Conservation (phyloP, 148 eudicot genomes). For the Salicornia ramosissima region DNA sequence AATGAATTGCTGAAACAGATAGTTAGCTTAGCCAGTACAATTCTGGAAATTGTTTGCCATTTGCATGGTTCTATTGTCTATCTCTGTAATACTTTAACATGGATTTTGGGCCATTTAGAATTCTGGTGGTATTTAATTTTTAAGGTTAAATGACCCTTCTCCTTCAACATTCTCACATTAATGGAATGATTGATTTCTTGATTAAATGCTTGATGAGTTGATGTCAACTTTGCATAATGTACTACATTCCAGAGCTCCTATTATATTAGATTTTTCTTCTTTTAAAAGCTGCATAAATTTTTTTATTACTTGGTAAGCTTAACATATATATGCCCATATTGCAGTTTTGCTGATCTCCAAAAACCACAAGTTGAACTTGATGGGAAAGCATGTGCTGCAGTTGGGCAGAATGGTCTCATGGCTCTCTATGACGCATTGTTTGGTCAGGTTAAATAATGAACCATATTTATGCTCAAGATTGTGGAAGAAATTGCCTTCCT, state of each 20-base stretch:
- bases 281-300: not conserved
- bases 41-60: not conserved
- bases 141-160: not conserved
- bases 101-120: too few relatives aligned
- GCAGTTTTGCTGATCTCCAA: conserved; percentile 95
- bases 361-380: conserved; percentile 92
- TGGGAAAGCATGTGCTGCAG: conserved; percentile 99
- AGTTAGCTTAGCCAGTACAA: not conserved
- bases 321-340: conserved; percentile 20
- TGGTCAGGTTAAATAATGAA: conserved; percentile 59
- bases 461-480: conserved; percentile 4
- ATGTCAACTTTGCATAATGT: not conserved
- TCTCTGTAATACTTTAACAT: not conserved
- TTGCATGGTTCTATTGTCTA: not conserved
- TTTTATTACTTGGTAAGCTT: conserved; percentile 1
- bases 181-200: too few relatives aligned
- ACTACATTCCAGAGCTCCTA: too few relatives aligned
- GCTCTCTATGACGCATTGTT: conserved; percentile 91
- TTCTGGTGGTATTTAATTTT: too few relatives aligned
- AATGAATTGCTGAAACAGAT: not conserved
- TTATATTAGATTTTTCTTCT: not conserved
- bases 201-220: not conserved
- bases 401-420: conserved; percentile 97
- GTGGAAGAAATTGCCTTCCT: conserved; percentile 5
- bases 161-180: not conserved